Evolutionary conservation across 2,329 filamentous ascomycete genomes (phyloP), one percentile per base, ranked within the genome.

Genomic region (Cyphellophora europaea): DNA sequence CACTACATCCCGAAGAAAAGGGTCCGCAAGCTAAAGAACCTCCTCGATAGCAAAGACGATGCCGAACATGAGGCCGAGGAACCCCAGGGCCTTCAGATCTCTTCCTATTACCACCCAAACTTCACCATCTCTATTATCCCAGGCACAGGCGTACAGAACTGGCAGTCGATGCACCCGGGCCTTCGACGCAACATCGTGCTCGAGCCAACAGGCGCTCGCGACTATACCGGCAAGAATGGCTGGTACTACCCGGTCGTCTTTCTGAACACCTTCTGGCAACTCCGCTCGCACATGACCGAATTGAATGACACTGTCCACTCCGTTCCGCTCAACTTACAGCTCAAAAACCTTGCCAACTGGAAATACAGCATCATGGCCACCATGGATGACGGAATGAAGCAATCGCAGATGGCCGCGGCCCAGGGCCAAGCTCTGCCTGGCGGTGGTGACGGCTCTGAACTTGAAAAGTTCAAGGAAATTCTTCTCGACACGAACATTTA

Each of bases 381-480:
- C 38, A 74, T 96, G 51, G 91, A 98, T 53, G 76, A 87, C 52
- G 87, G 82, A 50, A 79, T 88, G 49, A 93, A 93, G 61, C 77
- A 91, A 50, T 81, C 80, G 40, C 79, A 84, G 27, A 76, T 77
- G 30, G 79, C 86, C 55, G 82, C 83, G 33, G 86, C 87, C 2
- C 76, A 72, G 38, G 87, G 85, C 30, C 70, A 77, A 21, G 66
- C 77, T 3, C 67, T 82, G 5, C 76, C 85, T 0, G 81, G 81
- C 21, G 83, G 82, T 36, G 83, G 88, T 38, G 91, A 96, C 54
- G 91, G 91, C 27, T 84, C 74, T 38, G 91, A 98, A 61, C 84
- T 96, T 52, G 91, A 98, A 57, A 86, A 95, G 74, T 79, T 98
- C 67, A 98, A 98, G 68, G 83, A 93, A 53, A 82, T 96, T 31